Base-by-base conservation (phyloP, 352 stramenopile genomes). In the Pythium folliculosum region DNA sequence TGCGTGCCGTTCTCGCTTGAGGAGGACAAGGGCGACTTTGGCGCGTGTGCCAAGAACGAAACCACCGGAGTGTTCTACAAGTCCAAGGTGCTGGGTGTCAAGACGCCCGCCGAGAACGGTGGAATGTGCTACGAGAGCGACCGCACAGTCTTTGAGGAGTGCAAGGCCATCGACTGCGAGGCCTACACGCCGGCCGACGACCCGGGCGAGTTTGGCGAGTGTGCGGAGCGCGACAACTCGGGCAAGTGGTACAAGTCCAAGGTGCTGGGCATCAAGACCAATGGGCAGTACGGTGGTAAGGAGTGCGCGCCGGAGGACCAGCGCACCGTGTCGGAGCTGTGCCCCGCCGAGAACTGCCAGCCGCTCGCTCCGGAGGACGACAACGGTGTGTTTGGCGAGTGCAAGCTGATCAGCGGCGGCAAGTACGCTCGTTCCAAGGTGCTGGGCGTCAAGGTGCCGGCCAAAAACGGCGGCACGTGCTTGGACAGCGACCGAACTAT, bases 1-100 rank as follows among this genome's bases (percentile, higher is more conserved):
- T 58, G 51, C 14, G n/a, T 30, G 30, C 5, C 37, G 14, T 17
- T n/a, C 17, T 13, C 51, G 16, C 27, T 8, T 2, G 51, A 45
- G 17, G 52, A 60, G 9, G 52, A 60, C 35, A 60, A n/a, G 27
- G 23, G 19, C 22, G 25, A 27, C n/a, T 60, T 47, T n/a, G 52
- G 52, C 4, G 35, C 47, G 5, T 60, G 52, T 21, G n/a, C n/a
- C 0, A 27, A 32, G 13, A 13, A 49, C 52, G n/a, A 14, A 6
- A 22, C 12, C 19, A 30, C 12, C 13, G 21, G 21, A 1, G 8
- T 17, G 3, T 23, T 5, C 14, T 60, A 19, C 30, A n/a, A 35
- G 5, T 40, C 14, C 7, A 32, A 40, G 19, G 52, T 60, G n/a
- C 52, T 60, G 2, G 52, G 6, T 8, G 22, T 60, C 38, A 21